Conservation (phyloP, 129 eudicot species). For the Artemisia argyi region DNA sequence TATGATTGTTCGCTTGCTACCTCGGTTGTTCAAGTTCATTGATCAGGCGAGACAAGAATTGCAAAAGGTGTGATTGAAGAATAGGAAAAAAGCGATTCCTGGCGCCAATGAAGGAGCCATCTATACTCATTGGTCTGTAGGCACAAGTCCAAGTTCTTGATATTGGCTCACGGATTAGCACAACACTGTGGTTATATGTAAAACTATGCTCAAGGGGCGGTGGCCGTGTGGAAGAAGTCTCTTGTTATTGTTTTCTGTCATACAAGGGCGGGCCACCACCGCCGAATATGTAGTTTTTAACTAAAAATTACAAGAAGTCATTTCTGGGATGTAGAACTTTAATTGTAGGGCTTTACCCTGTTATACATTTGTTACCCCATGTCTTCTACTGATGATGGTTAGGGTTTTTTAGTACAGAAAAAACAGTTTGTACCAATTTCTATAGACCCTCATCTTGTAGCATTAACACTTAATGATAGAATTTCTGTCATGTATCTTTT, state of each 20-base stretch:
- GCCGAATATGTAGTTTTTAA: slow-evolving; percentile 30
- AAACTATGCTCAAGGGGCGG: slow-evolving; percentile 23
- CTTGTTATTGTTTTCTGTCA: slow-evolving; percentile 17
- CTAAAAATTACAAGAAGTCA: slow-evolving; percentile 24
- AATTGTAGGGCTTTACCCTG: slow-evolving; percentile 27
- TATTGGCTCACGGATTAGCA: slow-evolving; percentile 10
- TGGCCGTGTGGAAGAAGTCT: slow-evolving; percentile 16
- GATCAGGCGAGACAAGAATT: slow-evolving; percentile 7
- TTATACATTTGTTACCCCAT: slow-evolving; percentile 34
- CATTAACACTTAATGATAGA: slow-evolving; percentile 26
- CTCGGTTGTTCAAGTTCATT: slow-evolving; percentile 1
- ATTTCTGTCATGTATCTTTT: neutral
- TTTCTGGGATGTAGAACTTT: slow-evolving; percentile 18
- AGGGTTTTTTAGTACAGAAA: slow-evolving; percentile 33
- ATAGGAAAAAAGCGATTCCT: slow-evolving; percentile 15
- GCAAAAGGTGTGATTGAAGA: slow-evolving; percentile 7
- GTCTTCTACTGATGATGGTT: slow-evolving; percentile 25
- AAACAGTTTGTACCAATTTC: slow-evolving; percentile 24
- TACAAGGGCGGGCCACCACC: slow-evolving; percentile 11
- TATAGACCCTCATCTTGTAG: slow-evolving; percentile 25
- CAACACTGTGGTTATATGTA: slow-evolving; percentile 25
- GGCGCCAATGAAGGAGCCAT: slow-evolving; percentile 11
- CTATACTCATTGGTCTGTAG: slow-evolving; percentile 6
- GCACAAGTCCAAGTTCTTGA: slow-evolving; percentile 15
- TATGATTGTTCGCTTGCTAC: slow-evolving; percentile 19